Base-by-base conservation (phyloP, 108 stramenopile species). In the Skeletonema costatum region DNA sequence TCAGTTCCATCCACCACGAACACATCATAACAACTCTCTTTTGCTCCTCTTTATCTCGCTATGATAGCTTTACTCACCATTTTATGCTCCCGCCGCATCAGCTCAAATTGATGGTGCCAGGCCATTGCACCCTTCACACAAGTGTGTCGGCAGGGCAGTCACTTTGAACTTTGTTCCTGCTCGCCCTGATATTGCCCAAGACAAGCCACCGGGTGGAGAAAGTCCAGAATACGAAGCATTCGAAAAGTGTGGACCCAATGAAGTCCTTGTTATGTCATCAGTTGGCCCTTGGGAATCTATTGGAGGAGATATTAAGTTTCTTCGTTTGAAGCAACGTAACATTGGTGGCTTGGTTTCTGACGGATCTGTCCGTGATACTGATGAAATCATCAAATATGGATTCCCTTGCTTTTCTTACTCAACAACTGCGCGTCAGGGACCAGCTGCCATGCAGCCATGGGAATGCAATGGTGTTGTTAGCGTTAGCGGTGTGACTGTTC, bases 181-280 rank as follows among this genome's bases (percentile, higher is more conserved):
- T 50, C 74, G 95, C 11, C 95, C 95, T 14, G 95, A 96, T 74
- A 92, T 96, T 78, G 92, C 90, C 9, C 75, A 77, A 50, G 93
- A 94, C 80, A 96, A 96, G 73, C 93, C 95, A 9, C 75, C 93
- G 5, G 95, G 92, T 9, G 93, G 90, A 4, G 84, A 92, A 25
- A 88, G 86, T 63, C 95, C 95, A 12, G 95, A 96, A 71, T 96
- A 96, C 78, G 95, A 94, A 76, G 95, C 95, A 11, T 96, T 96
- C 67, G 95, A 96, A 73, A 76, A 84, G 39, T 96, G 95, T 76
- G 95, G 95, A 9, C 95, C 95, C n/a, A 94, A 96, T 59, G 95
- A 96, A 67, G 91, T 94, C 14, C 84, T 96, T 19, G 92, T 93
- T 38, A 96, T 96, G 95, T 64, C 87, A 19, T 81, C 78, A 35